A percentile compares a stretch with the other conserved stretches of the same genome.
Evolutionary conservation across 371 early-diverging fungal genomes (phyloP).

Genomic region (Batkoa obscura): DNA sequence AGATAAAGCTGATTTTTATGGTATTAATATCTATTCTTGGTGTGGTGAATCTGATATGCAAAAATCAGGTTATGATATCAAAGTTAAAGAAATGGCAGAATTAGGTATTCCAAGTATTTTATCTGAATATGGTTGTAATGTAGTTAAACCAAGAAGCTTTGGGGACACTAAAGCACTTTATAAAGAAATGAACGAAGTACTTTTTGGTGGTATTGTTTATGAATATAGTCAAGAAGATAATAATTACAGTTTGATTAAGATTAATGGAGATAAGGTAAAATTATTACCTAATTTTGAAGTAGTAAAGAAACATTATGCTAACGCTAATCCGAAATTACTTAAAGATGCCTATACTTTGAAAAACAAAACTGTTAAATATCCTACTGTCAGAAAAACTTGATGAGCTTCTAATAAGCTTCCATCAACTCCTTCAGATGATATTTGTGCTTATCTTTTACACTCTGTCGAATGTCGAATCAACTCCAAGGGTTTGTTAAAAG

Average conservation of each 20-base stretch:
- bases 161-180: conserved; percentile 25
- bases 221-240: conserved; percentile 65
- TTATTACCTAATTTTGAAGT: no score
- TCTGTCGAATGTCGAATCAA: neutral
- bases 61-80: conserved; percentile 33
- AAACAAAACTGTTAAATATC: conserved; percentile 18
- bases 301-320: conserved; percentile 10
- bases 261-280: no score
- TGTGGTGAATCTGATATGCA: conserved; percentile 29
- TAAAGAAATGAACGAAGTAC: conserved; percentile 35
- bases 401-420: conserved; percentile 30
- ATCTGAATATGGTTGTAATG: conserved; percentile 43
- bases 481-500: neutral
- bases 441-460: conserved; percentile 44
- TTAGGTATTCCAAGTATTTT: conserved; percentile 38
- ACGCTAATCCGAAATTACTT: neutral
- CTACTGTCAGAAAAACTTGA: conserved; percentile 28
- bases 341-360: neutral
- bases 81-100: conserved; percentile 24
- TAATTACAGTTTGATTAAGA: conserved; percentile 45
- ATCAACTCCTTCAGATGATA: conserved; percentile 42
- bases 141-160: conserved; percentile 28
- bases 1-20: conserved; percentile 48
- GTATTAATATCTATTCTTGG: conserved; percentile 45
- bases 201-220: conserved; percentile 62